A percentile compares a stretch with the other conserved stretches of the same genome.
phyloP scores from a whole-genome alignment of 2,329 filamentous ascomycete genomes.

The Elsinoe necatrix region DNA sequence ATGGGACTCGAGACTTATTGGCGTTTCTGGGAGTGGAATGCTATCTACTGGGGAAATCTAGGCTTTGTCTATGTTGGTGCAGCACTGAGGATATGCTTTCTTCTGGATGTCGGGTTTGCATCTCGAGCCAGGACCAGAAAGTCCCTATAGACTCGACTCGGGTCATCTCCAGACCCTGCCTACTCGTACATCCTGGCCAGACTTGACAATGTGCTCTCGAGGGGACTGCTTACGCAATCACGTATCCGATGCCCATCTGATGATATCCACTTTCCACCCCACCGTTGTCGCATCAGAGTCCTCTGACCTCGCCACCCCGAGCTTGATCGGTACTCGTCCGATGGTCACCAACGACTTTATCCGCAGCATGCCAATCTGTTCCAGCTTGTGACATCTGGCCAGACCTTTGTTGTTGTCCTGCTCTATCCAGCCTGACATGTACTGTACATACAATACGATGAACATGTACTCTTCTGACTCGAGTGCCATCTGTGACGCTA shows the following conservation, averaged over 20 bases:
- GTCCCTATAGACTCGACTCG: background rate
- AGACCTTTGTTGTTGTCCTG: background rate
- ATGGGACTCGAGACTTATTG: constrained; percentile 47
- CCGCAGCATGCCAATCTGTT: background rate
- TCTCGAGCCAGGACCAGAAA: constrained; percentile 12
- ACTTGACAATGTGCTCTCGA: background rate
- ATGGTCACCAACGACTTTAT: background rate
- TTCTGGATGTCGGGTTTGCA: constrained; percentile 27
- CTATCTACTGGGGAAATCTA: constrained; percentile 31
- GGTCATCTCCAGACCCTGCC: background rate
- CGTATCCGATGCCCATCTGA: background rate
- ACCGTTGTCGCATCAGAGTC: background rate
- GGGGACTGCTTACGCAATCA: background rate
- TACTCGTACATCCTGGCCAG: background rate
- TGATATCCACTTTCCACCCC: background rate
- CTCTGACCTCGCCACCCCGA: background rate
- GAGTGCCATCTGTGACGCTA: too few species aligned
- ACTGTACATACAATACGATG: background rate
- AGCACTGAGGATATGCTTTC: constrained; percentile 26
- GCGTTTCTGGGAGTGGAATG: constrained; percentile 30
- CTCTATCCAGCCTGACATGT: background rate
- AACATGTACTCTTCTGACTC: background rate
- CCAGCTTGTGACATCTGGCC: background rate
- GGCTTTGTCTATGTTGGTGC: constrained; percentile 33
- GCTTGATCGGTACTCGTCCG: background rate